These are phyloP conservation scores for Vitis amurensis DNA, from an alignment of 164 flowering plant species.

Conservation along the genomic window DNA sequence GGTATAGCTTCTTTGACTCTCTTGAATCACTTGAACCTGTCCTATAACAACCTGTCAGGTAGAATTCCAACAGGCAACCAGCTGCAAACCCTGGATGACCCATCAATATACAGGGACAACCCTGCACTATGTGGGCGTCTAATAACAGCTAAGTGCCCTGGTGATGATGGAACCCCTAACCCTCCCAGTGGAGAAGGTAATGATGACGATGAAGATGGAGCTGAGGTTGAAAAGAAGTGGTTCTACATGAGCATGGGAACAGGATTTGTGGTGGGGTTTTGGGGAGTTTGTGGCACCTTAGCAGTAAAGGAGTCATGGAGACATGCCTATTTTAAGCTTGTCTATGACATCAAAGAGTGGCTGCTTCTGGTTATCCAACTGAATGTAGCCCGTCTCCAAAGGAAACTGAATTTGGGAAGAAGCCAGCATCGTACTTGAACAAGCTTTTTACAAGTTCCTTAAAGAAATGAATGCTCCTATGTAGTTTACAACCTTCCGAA, in stretches of 20 bases:
- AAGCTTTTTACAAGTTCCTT: too few relatives aligned
- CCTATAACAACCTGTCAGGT: background rate
- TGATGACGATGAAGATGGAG: background rate
- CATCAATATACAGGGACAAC: background rate
- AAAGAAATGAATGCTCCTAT: too few relatives aligned
- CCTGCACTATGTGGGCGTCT: background rate
- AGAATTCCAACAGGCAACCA: too few relatives aligned
- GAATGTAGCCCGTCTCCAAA: too few relatives aligned
- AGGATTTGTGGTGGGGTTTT: too few relatives aligned
- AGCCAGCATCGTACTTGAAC: background rate
- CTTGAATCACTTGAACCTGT: slow-evolving; percentile 5
- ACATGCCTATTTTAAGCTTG: background rate
- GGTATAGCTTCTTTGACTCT: slow-evolving; percentile 3
- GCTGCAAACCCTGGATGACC: background rate
- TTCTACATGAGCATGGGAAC: too few relatives aligned
- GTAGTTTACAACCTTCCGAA: too few relatives aligned
- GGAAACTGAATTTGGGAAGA: too few relatives aligned
- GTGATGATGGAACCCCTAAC: background rate
- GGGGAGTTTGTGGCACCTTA: background rate
- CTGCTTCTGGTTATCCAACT: background rate
- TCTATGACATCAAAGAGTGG: background rate
- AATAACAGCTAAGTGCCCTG: background rate
- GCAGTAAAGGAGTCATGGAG: background rate
- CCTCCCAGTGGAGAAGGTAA: background rate
- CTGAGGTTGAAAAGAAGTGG: too few relatives aligned